These are phyloP conservation scores for Agrocybe pediades DNA, from an alignment of 768 basidiomycete species.

Conservation along the genomic window DNA sequence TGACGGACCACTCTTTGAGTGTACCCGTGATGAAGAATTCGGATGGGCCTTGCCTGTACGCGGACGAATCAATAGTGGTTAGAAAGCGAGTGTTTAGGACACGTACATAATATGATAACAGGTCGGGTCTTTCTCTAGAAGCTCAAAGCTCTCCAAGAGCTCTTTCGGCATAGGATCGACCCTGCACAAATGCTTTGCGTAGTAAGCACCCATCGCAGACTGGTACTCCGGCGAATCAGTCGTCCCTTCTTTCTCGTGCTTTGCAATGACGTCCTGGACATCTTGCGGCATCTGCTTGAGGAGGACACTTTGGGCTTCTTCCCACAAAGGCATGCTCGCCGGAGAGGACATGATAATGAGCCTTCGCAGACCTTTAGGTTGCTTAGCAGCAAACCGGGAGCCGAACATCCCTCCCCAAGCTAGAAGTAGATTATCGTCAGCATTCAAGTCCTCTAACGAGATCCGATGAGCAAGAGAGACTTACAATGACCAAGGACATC, in stretches of 20 bases:
- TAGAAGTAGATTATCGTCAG: not conserved
- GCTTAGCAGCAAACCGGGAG: constrained; percentile 32
- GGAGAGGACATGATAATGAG: constrained; percentile 49
- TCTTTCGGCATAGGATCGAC: constrained; percentile 46
- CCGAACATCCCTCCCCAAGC: constrained; percentile 52
- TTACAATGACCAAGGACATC: constrained; percentile 49
- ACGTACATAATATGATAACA: constrained; percentile 50
- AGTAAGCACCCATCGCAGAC: constrained; percentile 41
- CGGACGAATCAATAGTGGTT: not conserved
- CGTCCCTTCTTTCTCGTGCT: constrained; percentile 47
- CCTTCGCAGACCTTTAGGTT: constrained; percentile 45
- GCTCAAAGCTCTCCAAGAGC: constrained; percentile 31
- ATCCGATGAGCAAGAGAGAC: not conserved
- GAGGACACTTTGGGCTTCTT: constrained; percentile 15
- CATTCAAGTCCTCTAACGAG: not conserved
- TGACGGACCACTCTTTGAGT: constrained; percentile 47
- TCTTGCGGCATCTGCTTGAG: constrained; percentile 37
- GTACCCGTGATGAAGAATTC: constrained; percentile 38
- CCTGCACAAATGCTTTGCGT: constrained; percentile 43
- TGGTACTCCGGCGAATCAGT: constrained; percentile 46
- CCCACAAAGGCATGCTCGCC: constrained; percentile 46
- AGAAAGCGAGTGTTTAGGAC: not conserved
- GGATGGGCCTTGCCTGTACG: constrained; percentile 39
- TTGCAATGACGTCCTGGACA: constrained; percentile 37
- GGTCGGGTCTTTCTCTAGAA: constrained; percentile 44